Percentiles rank a stretch among this genome's conserved stretches.
Evolutionary conservation across 768 basidiomycete species (phyloP).

Genomic region (Porphyrellus cyaneotinctus): DNA sequence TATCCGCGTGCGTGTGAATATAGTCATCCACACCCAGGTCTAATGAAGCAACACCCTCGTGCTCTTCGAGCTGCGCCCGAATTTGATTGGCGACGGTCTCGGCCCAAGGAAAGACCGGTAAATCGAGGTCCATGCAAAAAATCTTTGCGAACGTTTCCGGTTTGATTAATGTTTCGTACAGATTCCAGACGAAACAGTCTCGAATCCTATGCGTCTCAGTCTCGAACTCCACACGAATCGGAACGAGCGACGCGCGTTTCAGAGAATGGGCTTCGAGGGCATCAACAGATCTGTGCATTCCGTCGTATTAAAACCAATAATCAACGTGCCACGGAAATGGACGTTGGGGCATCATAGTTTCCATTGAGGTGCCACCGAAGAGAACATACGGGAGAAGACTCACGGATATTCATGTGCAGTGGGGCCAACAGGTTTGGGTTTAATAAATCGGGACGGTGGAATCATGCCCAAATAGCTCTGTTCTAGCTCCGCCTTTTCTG

Average conservation of each 20-base stretch:
- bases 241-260: constrained; percentile 59
- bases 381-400: constrained; percentile 33
- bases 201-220: constrained; percentile 87
- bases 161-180: constrained; percentile 80
- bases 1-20: constrained; percentile 13
- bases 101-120: constrained; percentile 61
- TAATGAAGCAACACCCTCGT: constrained; percentile 76
- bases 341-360: constrained; percentile 6
- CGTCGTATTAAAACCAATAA: constrained; percentile 16
- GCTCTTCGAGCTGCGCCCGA: constrained; percentile 85
- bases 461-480: constrained; percentile 89
- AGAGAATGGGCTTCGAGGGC: constrained; percentile 60
- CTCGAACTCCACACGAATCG: constrained; percentile 94
- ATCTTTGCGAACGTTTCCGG: constrained; percentile 82
- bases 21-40: constrained; percentile 51
- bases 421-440: constrained; percentile 48
- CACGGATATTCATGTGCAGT: constrained; percentile 75
- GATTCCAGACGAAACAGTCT: constrained; percentile 95
- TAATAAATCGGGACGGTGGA: constrained; percentile 77
- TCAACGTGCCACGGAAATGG: constrained; percentile 18
- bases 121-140: constrained; percentile 86
- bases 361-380: background rate
- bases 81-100: constrained; percentile 85
- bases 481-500: constrained; percentile 61
- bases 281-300: constrained; percentile 53